Conservation (phyloP, 2,329 filamentous ascomycete species). For the Hypoxylon sp. region DNA sequence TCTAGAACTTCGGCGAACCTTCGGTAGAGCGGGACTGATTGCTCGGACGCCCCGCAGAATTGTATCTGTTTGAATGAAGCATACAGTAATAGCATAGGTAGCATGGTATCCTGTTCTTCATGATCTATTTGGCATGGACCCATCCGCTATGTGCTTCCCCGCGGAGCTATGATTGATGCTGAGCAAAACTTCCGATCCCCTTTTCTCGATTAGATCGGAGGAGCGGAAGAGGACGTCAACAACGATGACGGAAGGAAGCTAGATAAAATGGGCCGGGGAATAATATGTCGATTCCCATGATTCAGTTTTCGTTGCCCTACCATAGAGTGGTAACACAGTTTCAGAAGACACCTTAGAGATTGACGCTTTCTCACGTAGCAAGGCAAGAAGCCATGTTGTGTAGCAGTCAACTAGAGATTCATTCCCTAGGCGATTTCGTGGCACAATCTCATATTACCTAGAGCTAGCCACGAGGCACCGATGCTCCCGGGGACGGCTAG, state of each 20-base stretch:
- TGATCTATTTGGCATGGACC: constrained; percentile 2
- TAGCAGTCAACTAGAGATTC: constrained; percentile 22
- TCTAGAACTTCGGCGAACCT: constrained; percentile 27
- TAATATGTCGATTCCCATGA: constrained; percentile 28
- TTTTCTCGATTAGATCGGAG: constrained; percentile 8
- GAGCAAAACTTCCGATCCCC: constrained; percentile 9
- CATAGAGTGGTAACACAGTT: constrained; percentile 27
- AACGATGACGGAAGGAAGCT: constrained; percentile 5
- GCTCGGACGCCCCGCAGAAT: constrained; percentile 24
- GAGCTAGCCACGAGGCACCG: constrained; percentile 11
- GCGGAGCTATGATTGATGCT: constrained; percentile 9
- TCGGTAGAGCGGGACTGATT: constrained; percentile 8
- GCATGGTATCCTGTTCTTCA: constrained; percentile 7
- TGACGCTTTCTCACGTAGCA: constrained; percentile 17
- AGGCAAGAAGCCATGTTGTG: constrained; percentile 27
- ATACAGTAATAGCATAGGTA: no score
- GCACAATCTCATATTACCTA: constrained; percentile 25
- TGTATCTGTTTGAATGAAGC: constrained; percentile 11
- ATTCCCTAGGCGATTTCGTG: constrained; percentile 29
- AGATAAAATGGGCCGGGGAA: background rate
- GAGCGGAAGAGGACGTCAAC: constrained; percentile 12
- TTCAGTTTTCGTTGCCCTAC: constrained; percentile 28
- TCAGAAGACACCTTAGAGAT: constrained; percentile 20
- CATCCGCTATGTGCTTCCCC: constrained; percentile 8
- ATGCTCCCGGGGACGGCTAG: constrained; percentile 8